Percentiles rank a stretch among this genome's conserved stretches.
phyloP scores from a whole-genome alignment of 202 grass and related monocot genomes.

The Zizania palustris region DNA sequence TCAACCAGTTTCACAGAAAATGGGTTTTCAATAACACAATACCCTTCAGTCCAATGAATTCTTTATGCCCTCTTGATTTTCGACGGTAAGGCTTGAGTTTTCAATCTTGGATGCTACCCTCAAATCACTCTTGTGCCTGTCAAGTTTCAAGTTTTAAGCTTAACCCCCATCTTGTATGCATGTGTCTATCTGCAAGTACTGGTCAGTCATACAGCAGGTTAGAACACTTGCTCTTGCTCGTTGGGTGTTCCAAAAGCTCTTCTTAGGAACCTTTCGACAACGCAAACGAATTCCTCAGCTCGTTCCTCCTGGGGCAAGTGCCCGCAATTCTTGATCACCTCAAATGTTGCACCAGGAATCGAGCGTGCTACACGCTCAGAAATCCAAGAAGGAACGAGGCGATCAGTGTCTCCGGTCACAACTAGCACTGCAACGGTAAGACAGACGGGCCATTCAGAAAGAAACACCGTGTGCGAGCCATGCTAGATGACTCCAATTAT shows the following conservation, averaged over 20 bases:
- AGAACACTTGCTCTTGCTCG: conserved; percentile 38
- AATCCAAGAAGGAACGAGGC: conserved; percentile 79
- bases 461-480: not conserved
- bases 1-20: too few species aligned
- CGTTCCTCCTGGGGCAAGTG: conserved; percentile 89
- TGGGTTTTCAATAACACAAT: too few species aligned
- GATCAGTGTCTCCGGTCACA: conserved; percentile 82
- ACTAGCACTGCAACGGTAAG: conserved; percentile 70
- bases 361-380: conserved; percentile 60
- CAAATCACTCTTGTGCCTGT: too few species aligned
- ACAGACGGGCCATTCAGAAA: conserved; percentile 18
- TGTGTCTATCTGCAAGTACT: conserved; percentile 2
- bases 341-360: conserved; percentile 65
- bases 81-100: too few species aligned
- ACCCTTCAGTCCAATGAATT: too few species aligned
- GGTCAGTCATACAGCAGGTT: conserved; percentile 42
- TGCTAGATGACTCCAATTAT: not conserved
- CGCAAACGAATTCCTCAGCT: conserved; percentile 68
- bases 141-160: too few species aligned
- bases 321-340: conserved; percentile 77
- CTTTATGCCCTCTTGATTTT: too few species aligned
- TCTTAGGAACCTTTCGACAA: conserved; percentile 63
- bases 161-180: too few species aligned
- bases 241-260: conserved; percentile 49
- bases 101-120: too few species aligned